Conservation (phyloP, 352 stramenopile species). For the Globisporangium barbulae region DNA sequence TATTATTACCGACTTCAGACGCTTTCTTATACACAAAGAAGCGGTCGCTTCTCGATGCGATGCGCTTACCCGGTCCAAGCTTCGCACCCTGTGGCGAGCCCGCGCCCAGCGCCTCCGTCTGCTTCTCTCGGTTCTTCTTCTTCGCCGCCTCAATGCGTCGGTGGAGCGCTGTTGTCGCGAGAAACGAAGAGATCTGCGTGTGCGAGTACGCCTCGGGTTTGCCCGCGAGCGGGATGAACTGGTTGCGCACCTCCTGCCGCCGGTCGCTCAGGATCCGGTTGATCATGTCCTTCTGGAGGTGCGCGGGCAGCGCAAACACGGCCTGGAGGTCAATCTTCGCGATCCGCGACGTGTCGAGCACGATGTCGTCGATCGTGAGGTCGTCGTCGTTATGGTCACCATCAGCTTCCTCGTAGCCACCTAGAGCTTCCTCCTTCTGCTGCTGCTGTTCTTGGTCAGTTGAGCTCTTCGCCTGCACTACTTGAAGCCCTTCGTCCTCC, state of each 20-base stretch:
- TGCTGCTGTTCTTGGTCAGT: neutral
- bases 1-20: conserved; percentile 10
- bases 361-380: conserved; percentile 61
- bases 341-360: conserved; percentile 48
- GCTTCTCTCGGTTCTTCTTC: conserved; percentile 47
- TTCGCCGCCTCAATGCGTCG: conserved; percentile 62
- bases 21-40: conserved; percentile 75
- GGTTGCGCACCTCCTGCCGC: conserved; percentile 86
- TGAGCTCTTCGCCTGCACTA: neutral
- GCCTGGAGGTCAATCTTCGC: conserved; percentile 80
- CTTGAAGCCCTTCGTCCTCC: conserved; percentile 1
- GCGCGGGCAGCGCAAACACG: conserved; percentile 85
- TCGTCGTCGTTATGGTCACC: conserved; percentile 23
- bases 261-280: conserved; percentile 85
- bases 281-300: conserved; percentile 93
- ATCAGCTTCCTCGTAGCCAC: neutral
- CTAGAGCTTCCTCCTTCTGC: neutral
- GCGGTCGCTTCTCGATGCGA: conserved; percentile 72
- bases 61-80: conserved; percentile 51
- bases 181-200: conserved; percentile 95
- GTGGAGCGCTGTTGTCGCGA: conserved; percentile 91
- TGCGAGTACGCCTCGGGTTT: conserved; percentile 94
- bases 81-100: conserved; percentile 12
- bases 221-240: conserved; percentile 95
- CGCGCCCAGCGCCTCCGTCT: conserved; percentile 21